Evolutionary conservation across 2,329 filamentous ascomycete species (phyloP).

Genomic region (Fusarium sulawesiense): DNA sequence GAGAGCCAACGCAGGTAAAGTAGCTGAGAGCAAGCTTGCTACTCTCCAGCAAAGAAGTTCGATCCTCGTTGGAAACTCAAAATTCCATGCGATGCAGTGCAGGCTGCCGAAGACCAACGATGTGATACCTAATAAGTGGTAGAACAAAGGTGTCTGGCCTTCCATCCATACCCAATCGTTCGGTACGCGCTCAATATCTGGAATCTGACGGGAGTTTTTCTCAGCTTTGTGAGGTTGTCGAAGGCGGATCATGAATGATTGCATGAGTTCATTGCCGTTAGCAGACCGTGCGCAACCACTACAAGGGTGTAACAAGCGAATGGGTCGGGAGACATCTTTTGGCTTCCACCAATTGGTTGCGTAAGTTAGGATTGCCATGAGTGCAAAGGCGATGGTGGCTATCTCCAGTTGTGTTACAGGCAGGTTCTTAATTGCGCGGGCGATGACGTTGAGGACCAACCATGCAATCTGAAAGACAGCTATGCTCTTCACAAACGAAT

Average conservation of each 20-base stretch:
- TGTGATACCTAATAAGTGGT: accelerated
- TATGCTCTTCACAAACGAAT: not conserved
- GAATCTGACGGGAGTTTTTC: accelerated
- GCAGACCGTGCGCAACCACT: no score
- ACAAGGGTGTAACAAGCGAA: not conserved
- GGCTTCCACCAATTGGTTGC: not conserved
- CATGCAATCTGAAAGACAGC: not conserved
- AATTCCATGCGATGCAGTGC: not conserved
- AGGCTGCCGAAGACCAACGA: not conserved
- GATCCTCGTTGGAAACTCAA: not conserved
- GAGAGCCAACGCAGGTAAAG: accelerated
- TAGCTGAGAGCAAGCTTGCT: not conserved
- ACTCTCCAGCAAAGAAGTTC: not conserved
- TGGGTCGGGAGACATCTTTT: not conserved
- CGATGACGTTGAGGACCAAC: not conserved
- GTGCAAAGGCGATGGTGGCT: accelerated
- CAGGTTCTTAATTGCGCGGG: not conserved
- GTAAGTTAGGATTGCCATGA: not conserved
- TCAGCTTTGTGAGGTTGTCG: not conserved
- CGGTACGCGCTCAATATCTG: not conserved
- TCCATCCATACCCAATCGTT: not conserved
- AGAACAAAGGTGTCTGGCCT: not conserved
- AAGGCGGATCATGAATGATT: not conserved
- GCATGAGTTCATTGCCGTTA: no score
- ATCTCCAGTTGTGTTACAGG: not conserved